Evolutionary conservation across 805 yeast genomes (phyloP), one percentile per base, ranked within the genome.

Genomic region (Monosporozyma siamensis): DNA sequence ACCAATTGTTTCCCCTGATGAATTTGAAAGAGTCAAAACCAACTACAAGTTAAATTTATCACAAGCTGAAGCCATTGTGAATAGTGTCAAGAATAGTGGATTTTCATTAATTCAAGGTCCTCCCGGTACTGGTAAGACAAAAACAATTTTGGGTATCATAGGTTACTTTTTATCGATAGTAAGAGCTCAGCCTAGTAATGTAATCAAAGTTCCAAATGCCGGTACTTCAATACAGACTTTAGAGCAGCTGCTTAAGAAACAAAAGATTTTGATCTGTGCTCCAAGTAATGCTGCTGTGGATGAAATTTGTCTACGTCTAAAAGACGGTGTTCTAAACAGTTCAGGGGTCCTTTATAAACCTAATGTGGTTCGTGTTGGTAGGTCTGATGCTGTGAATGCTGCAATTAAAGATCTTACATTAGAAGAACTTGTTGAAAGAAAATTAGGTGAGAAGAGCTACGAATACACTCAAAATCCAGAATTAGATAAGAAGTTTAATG

Each of bases 221-320:
- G 35, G 57, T 26, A 15, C 48, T 12, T 40, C 47, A 6, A 39
- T 52, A 6, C 31, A 50, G 32, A 29, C 58, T 18, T 40, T 48
- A 4, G 58, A 53, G 6, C 56, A 50, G 43, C 45, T 51, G 15
- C 43, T 56, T 32, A 63, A 61, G 24, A 66, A 64, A 23, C 70
- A 75, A 27, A 84, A 85, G 44, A 76, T 92, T 1, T 66, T 92
- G 40, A 78, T 92, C 15, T 94, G 98, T 73, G 97, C 98, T 1
- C 99, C 99, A 3, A 86, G 96, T 59, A 92, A 92, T 67, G 99
- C 99, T 1, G 99, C 99, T 11, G 96, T 92, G 3, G 99, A 92
- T 64, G 98, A 94, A 58, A 69, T 92, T 47, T 92, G 88, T 11
- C 54, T 88, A 15, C 80, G 99, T 58, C 66, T 92, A 45, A 78